Evolutionary conservation across 805 yeast species (phyloP).

Genomic region (Kodamaea sagamina): DNA sequence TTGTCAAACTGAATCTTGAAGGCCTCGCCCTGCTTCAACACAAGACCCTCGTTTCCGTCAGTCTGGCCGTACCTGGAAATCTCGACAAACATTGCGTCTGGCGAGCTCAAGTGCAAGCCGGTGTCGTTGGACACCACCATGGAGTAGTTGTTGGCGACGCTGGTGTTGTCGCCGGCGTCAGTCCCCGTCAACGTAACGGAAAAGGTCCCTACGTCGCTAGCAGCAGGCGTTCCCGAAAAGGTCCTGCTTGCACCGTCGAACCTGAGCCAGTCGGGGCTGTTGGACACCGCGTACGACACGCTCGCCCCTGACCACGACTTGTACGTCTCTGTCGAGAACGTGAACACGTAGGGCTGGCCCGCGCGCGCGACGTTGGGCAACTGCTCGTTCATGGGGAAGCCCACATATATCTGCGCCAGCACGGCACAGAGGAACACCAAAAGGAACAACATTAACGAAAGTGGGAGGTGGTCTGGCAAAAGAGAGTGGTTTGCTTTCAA

Average conservation of each 20-base stretch:
- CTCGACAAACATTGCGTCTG: constrained; percentile 49
- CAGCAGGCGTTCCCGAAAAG: constrained; percentile 67
- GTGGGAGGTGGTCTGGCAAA: constrained; percentile 1
- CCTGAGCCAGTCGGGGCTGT: constrained; percentile 75
- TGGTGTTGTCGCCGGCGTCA: constrained; percentile 54
- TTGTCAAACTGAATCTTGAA: constrained; percentile 67
- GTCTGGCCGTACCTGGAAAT: constrained; percentile 69
- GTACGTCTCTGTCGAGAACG: constrained; percentile 72
- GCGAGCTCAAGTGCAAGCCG: constrained; percentile 52
- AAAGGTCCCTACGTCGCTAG: constrained; percentile 45
- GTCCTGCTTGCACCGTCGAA: constrained; percentile 65
- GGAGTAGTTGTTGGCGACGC: constrained; percentile 49
- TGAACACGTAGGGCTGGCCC: constrained; percentile 59
- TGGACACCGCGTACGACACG: constrained; percentile 56
- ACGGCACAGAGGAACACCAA: constrained; percentile 15
- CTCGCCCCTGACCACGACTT: constrained; percentile 34
- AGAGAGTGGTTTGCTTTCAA: background rate
- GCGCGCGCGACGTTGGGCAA: constrained; percentile 85
- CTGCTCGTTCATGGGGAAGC: constrained; percentile 82
- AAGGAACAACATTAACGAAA: constrained; percentile 5
- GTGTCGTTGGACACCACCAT: constrained; percentile 61
- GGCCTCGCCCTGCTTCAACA: constrained; percentile 65
- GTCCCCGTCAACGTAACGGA: constrained; percentile 60
- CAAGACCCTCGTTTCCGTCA: constrained; percentile 73
- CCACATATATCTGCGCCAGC: constrained; percentile 53